These are phyloP conservation scores for Saksenaea vasiformis DNA, from an alignment of 371 early-diverging fungal genomes.

Conservation along the genomic window DNA sequence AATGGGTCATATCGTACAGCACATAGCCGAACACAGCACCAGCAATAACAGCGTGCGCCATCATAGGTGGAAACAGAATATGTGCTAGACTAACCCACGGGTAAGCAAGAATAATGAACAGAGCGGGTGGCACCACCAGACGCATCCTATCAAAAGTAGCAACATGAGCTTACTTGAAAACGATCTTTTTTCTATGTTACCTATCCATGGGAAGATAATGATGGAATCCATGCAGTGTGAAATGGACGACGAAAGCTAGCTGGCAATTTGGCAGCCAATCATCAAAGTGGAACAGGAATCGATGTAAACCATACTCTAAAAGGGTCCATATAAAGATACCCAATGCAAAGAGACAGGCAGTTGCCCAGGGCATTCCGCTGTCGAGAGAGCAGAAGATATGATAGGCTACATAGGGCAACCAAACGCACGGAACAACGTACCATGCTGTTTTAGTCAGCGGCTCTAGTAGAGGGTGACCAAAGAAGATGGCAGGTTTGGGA, in stretches of 20 bases:
- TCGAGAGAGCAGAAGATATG: constrained; percentile 27
- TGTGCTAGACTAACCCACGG: constrained; percentile 57
- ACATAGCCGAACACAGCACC: constrained; percentile 84
- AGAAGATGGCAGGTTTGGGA: constrained; percentile 78
- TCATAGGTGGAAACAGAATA: constrained; percentile 50
- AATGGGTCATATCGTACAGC: constrained; percentile 89
- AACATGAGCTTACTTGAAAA: not conserved
- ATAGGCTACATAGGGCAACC: constrained; percentile 72
- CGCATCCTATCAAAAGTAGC: not conserved
- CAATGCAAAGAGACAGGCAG: constrained; percentile 41
- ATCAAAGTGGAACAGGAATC: constrained; percentile 93
- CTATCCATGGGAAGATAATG: constrained; percentile 95
- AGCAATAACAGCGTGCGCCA: constrained; percentile 62
- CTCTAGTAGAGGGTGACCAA: constrained; percentile 77
- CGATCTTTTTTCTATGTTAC: constrained; percentile 25
- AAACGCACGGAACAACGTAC: constrained; percentile 85
- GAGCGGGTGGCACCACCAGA: constrained; percentile 83
- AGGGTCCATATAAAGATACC: constrained; percentile 83
- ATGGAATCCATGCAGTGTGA: constrained; percentile 91
- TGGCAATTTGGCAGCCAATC: constrained; percentile 82
- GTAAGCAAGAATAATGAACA: constrained; percentile 63
- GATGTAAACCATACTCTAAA: constrained; percentile 82
- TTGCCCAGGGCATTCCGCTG: constrained; percentile 9
- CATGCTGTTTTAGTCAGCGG: constrained; percentile 85
- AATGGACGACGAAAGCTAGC: constrained; percentile 72